Conservation (phyloP, 2,329 filamentous ascomycete genomes). For the Incumbomyces delicatus region DNA sequence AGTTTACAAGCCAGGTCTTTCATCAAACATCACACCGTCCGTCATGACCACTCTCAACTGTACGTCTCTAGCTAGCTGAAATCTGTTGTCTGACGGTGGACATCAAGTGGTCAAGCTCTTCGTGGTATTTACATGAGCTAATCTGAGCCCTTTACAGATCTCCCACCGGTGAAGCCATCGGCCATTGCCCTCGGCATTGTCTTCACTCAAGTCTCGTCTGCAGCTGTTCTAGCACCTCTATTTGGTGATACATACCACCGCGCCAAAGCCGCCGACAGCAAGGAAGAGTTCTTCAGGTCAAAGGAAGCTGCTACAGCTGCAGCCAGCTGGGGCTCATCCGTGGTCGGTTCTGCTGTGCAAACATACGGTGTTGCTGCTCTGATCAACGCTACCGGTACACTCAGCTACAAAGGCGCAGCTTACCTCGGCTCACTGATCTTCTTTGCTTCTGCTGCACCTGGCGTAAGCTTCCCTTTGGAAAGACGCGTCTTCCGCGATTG, state of each 20-base stretch:
- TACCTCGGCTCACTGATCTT: conserved; percentile 90
- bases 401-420: conserved; percentile 93
- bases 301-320: conserved; percentile 85
- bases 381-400: conserved; percentile 87
- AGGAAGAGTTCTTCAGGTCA: conserved; percentile 91
- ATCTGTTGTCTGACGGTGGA: no score
- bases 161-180: conserved; percentile 87
- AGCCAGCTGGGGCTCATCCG: conserved; percentile 79
- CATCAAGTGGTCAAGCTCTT: not conserved
- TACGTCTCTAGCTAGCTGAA: conserved; percentile 29
- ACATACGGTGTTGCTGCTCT: conserved; percentile 81
- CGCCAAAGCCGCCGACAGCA: conserved; percentile 81
- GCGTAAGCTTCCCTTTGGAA: not conserved
- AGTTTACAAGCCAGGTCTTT: not conserved
- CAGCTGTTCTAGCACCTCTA: conserved; percentile 76
- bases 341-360: conserved; percentile 81
- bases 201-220: conserved; percentile 89
- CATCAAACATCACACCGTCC: conserved; percentile 23
- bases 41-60: conserved; percentile 51
- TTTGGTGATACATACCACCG: conserved; percentile 93
- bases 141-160: conserved; percentile 38
- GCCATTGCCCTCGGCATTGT: conserved; percentile 91
- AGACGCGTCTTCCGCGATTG: no score
- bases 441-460: conserved; percentile 52
- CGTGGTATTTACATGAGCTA: conserved; percentile 4